Evolutionary conservation across 2,329 filamentous ascomycete species (phyloP).

Genomic region (Microcyclospora tardicrescens): DNA sequence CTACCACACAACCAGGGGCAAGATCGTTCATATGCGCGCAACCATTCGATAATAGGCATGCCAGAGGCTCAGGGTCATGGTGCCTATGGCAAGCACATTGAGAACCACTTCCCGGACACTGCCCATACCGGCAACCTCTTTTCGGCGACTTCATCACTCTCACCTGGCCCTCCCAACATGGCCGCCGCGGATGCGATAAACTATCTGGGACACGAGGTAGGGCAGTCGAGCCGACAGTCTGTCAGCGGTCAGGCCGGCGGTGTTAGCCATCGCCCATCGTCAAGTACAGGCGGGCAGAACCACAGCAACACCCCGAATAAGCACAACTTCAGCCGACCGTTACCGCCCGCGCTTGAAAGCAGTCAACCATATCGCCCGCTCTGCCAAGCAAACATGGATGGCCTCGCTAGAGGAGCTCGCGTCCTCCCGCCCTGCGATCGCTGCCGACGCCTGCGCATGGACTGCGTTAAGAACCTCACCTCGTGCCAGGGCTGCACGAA

Average conservation of each 20-base stretch:
- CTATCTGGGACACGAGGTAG: constrained; percentile 9
- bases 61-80: constrained; percentile 1
- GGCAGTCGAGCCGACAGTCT: not conserved
- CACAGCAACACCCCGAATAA: constrained; percentile 12
- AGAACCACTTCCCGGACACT: not conserved
- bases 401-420: constrained; percentile 56
- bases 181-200: constrained; percentile 13
- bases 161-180: constrained; percentile 14
- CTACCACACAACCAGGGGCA: constrained; percentile 38
- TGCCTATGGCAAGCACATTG: not conserved
- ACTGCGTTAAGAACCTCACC: constrained; percentile 74
- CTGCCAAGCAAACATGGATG: constrained; percentile 53
- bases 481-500: constrained; percentile 80
- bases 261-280: constrained; percentile 13
- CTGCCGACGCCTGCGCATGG: constrained; percentile 65
- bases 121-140: not conserved
- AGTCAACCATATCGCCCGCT: constrained; percentile 24
- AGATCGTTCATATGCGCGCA: constrained; percentile 12
- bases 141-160: constrained; percentile 19
- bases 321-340: constrained; percentile 26
- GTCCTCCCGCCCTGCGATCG: constrained; percentile 76
- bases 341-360: constrained; percentile 23
- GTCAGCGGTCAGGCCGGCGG: constrained; percentile 2
- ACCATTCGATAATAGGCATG: constrained; percentile 7
- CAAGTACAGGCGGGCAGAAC: constrained; percentile 11